Evolutionary conservation across 1,284 basidiomycete genomes (phyloP), one percentile per base, ranked within the genome.

Genomic region (Sporisorium sorghi): DNA sequence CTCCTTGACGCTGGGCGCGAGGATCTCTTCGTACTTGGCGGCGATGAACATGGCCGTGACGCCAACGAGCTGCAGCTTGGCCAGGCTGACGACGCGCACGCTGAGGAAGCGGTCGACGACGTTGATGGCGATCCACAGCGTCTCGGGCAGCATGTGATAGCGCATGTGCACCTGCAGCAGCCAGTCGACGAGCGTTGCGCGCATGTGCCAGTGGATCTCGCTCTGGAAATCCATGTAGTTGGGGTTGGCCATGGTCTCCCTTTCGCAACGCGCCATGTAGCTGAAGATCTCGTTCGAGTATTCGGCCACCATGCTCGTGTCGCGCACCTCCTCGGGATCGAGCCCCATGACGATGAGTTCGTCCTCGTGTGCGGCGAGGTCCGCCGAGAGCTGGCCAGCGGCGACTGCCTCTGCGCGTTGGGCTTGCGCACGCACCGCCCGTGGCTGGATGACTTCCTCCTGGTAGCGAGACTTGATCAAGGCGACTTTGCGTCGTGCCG

Each of bases 281-380:
- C 89, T 88, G 82, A 99, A 99, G 83, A 99, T 99, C 67, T 99
- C 96, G 30, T 95, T 93, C 26, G 94, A 89, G 84, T 99, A 99
- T 85, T 99, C 97, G 48, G 94, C 94, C 23, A 97, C 94, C 96
- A 99, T 97, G 11, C 93, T 94, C 26, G 92, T 92, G 86, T 99
- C 97, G 77, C 90, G 90, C 82, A 91, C 88, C 82, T 97, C 94
- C 24, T 83, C 83, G 1, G 80, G 77, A 46, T 84, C 83, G 37
- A 84, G 73, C 3, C 83, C 83, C 75, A 83, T 80, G 37, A 64
- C 52, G 54, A 76, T 76, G 46, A 83, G 73, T 53, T 80, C 78
- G 40, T 84, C 81, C 37, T 84, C 83, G 52, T 78, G 77, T 5
- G 79, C 82, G 1, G 80, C 83, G 23, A 77, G 43, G n/a, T 78